phyloP scores from a whole-genome alignment of 2,329 filamentous ascomycete species.

The Cladophialophora bantiana region DNA sequence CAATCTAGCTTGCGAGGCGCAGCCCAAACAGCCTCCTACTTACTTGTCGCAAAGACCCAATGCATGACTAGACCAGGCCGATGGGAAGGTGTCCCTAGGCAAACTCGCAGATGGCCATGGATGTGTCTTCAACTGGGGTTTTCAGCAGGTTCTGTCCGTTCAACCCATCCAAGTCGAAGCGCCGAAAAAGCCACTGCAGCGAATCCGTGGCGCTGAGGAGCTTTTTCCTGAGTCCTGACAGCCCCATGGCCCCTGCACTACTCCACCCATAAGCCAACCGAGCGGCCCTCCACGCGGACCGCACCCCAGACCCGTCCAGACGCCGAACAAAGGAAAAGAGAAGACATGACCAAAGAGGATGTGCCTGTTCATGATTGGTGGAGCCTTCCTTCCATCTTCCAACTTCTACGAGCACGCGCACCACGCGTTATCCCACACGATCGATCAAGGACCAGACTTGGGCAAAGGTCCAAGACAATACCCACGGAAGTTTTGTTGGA shows the following conservation, averaged over 20 bases:
- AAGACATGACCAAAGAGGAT: conserved; percentile 9
- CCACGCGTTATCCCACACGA: not conserved
- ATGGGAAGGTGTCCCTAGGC: not conserved
- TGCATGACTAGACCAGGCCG: conserved; percentile 10
- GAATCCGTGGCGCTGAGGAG: conserved; percentile 13
- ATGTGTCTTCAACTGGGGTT: not conserved
- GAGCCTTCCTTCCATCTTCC: not conserved
- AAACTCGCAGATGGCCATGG: conserved; percentile 13
- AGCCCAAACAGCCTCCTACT: conserved; percentile 6
- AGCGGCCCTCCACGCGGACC: conserved; percentile 23
- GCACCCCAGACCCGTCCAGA: conserved; percentile 22
- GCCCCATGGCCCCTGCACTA: not conserved
- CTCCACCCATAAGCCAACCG: conserved; percentile 24
- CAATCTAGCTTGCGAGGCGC: conserved; percentile 28
- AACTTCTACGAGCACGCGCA: not conserved
- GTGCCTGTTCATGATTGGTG: conserved; percentile 3
- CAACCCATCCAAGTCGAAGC: not conserved
- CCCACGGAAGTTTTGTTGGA: conserved; percentile 5
- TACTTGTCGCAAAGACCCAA: conserved; percentile 6
- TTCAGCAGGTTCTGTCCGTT: not conserved
- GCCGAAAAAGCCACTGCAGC: conserved; percentile 6
- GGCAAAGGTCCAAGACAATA: conserved; percentile 4
- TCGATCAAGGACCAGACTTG: not conserved
- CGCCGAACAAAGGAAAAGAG: conserved; percentile 8
- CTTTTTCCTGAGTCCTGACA: conserved; percentile 9